These are phyloP conservation scores for Phytophthora citricola DNA, from an alignment of 352 stramenopile genomes.

Conservation along the genomic window DNA sequence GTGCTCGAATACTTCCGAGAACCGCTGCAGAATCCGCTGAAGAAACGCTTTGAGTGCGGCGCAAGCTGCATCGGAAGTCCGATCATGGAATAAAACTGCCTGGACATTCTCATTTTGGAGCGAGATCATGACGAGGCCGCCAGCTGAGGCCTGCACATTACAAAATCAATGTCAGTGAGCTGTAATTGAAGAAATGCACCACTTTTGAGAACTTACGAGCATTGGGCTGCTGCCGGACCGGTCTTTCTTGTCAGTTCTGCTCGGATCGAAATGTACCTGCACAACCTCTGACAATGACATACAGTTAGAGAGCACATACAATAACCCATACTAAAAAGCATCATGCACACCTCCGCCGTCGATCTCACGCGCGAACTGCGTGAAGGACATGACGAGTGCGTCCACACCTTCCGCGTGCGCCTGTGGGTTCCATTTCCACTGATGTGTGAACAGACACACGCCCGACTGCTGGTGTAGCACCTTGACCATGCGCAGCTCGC, in stretches of 20 bases:
- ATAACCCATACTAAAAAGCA: constrained; percentile 2
- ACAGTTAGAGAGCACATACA: constrained; percentile 34
- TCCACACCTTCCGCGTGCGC: constrained; percentile 76
- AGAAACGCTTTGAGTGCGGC: constrained; percentile 66
- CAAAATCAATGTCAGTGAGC: background rate
- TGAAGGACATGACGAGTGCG: constrained; percentile 83
- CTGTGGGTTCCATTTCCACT: constrained; percentile 85
- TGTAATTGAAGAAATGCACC: background rate
- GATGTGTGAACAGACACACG: constrained; percentile 77
- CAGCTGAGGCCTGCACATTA: constrained; percentile 38
- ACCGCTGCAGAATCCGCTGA: constrained; percentile 56
- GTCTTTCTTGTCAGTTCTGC: constrained; percentile 40
- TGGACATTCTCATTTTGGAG: constrained; percentile 66
- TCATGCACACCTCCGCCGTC: constrained; percentile 66
- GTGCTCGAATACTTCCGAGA: constrained; percentile 48
- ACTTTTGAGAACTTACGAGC: constrained; percentile 20
- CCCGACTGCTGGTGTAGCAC: constrained; percentile 70
- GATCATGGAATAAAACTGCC: constrained; percentile 82
- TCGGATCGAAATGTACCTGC: constrained; percentile 70
- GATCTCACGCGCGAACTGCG: constrained; percentile 87
- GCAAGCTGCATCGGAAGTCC: constrained; percentile 54
- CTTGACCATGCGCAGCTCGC: constrained; percentile 76
- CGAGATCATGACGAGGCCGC: constrained; percentile 78
- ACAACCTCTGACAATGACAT: constrained; percentile 49
- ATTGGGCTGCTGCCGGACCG: constrained; percentile 27